Base-by-base conservation (phyloP, 2,329 filamentous ascomycete species). In the Colletotrichum sp. region DNA sequence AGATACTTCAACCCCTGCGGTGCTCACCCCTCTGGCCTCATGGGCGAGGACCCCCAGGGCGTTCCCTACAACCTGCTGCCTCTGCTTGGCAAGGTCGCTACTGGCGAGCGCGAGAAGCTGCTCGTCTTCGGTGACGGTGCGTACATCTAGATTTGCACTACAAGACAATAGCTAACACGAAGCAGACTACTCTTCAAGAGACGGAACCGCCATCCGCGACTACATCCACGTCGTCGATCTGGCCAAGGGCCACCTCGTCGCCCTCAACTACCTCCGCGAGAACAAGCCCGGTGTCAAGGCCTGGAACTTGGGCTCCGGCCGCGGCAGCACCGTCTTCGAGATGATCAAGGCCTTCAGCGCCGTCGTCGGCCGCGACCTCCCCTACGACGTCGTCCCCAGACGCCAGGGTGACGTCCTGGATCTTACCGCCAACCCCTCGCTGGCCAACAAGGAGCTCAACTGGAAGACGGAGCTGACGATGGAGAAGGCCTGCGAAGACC, bases 1-100 rank as follows among this genome's bases (percentile, higher is more conserved):
- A 93, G 97, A 81, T 99, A 99, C 89, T 99, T 99, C 90, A 99
- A 99, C 90, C 97, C 97, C 34, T 95, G 95, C 74, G 97, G 97
- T 81, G 94, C 96, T 72, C 97, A 99, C 86, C 97, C 98, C 64
- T 96, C 92, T 81, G 98, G 97, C 73, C 93, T 99, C 85, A 98
- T 99, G 96, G 97, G 97, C 80, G 97, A 99, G 88, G 97, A 99
- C 86, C 97, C 97, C 62, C 94, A 98, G 85, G 97, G 97, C 76
- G 92, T 98, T 26, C 97, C 97, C 2, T 99, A 95, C 90, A 99
- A 99, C 89, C 90, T 99, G 78, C 92, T 99, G 59, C 97, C 97
- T 21, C 90, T 99, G 76, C 92, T 99, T 28, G 97, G 96, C 72
- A 96, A 99, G 88, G 97, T 99, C 60, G 97, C 97, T 16, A 98